Evolutionary conservation across 495 filamentous ascomycete genomes (phyloP).

Genomic region (Aspergillus wentii): DNA sequence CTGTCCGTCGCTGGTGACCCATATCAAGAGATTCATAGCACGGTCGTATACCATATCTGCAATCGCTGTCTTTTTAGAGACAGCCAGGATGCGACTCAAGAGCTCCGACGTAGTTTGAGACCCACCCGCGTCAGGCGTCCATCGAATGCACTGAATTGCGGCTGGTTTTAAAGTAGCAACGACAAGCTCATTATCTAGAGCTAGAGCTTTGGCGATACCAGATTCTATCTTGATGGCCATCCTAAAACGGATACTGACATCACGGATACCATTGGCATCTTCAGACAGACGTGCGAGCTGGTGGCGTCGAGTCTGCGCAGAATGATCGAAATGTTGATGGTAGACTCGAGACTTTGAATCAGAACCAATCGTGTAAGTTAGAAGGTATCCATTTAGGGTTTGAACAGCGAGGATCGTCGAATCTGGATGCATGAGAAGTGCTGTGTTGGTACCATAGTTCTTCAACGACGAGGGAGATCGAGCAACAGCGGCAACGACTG

Average conservation of each 20-base stretch:
- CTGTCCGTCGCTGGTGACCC: constrained; percentile 85
- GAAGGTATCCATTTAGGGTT: constrained; percentile 79
- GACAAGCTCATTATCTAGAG: constrained; percentile 87
- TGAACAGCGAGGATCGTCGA: constrained; percentile 90
- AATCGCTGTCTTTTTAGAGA: constrained; percentile 70
- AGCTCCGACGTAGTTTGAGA: constrained; percentile 89
- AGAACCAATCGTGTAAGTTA: constrained; percentile 89
- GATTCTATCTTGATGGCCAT: constrained; percentile 99
- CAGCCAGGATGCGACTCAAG: constrained; percentile 77
- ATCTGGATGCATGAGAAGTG: constrained; percentile 84
- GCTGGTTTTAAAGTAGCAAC: constrained; percentile 91
- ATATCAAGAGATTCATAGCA: constrained; percentile 93
- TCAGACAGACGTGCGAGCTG: constrained; percentile 62
- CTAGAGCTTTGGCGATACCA: constrained; percentile 81
- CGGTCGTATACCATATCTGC: constrained; percentile 91
- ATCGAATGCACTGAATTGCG: constrained; percentile 92
- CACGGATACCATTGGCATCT: constrained; percentile 73
- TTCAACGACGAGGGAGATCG: constrained; percentile 73
- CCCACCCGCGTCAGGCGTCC: constrained; percentile 76
- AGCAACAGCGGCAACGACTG: constrained; percentile 76
- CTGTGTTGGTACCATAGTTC: constrained; percentile 79
- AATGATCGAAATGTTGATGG: constrained; percentile 67
- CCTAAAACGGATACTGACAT: constrained; percentile 85
- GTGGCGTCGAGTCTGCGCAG: constrained; percentile 64
- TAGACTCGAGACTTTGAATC: constrained; percentile 81